phyloP scores from a whole-genome alignment of 495 filamentous ascomycete genomes.

The Rusavskia elegans region DNA sequence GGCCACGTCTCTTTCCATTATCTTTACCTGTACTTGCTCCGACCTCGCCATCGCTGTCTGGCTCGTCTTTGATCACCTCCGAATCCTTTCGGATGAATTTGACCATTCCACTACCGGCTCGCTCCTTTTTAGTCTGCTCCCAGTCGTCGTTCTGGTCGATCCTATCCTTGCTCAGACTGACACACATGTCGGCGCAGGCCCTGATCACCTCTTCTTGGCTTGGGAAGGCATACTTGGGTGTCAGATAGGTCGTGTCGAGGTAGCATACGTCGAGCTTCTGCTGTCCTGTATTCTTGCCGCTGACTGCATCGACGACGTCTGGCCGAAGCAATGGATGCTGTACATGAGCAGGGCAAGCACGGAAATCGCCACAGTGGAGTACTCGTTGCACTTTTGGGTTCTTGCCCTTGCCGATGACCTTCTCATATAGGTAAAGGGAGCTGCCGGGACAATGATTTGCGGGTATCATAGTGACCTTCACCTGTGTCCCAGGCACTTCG shows the following conservation, averaged over 20 bases:
- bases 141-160: slow-evolving; percentile 35
- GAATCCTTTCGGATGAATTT: slow-evolving; percentile 40
- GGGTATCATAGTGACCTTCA: slow-evolving; percentile 81
- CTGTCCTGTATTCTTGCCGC: slow-evolving; percentile 47
- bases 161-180: slow-evolving; percentile 41
- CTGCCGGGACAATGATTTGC: slow-evolving; percentile 96
- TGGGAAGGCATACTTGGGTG: slow-evolving; percentile 90
- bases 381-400: slow-evolving; percentile 53
- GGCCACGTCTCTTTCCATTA: slow-evolving; percentile 26
- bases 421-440: slow-evolving; percentile 87
- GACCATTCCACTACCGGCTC: slow-evolving; percentile 39
- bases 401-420: slow-evolving; percentile 41
- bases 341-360: slow-evolving; percentile 76
- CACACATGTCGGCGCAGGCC: slow-evolving; percentile 83
- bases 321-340: slow-evolving; percentile 67
- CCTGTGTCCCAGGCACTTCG: slow-evolving; percentile 63
- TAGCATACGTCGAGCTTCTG: slow-evolving; percentile 92
- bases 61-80: slow-evolving; percentile 19
- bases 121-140: slow-evolving; percentile 32
- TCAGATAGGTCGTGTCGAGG: slow-evolving; percentile 92
- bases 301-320: slow-evolving; percentile 48
- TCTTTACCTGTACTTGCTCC: slow-evolving; percentile 6
- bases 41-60: slow-evolving; percentile 16
- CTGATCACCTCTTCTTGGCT: slow-evolving; percentile 70
- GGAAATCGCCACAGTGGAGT: slow-evolving; percentile 90